These are phyloP conservation scores for Russula compacta DNA, from an alignment of 768 basidiomycete species.

Conservation along the genomic window DNA sequence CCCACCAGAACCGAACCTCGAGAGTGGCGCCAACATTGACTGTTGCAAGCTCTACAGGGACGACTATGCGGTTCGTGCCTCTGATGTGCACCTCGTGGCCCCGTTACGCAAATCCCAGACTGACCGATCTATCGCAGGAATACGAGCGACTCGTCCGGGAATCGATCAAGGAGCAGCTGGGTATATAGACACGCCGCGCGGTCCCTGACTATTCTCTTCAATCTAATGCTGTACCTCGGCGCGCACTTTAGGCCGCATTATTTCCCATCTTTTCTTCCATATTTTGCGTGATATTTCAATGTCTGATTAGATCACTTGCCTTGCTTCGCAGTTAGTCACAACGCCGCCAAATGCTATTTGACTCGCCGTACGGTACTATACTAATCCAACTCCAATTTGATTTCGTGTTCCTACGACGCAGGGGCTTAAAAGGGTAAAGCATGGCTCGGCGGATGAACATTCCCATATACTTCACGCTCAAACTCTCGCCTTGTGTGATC, in stretches of 20 bases:
- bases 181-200: slow-evolving; percentile 37
- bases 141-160: slow-evolving; percentile 82
- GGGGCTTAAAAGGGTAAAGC: slow-evolving; percentile 4
- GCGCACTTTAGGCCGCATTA: not conserved
- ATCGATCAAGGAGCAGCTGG: slow-evolving; percentile 80
- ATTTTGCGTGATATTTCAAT: not conserved
- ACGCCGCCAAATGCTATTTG: not conserved
- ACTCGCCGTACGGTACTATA: not conserved
- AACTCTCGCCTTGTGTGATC: not conserved
- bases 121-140: slow-evolving; percentile 38
- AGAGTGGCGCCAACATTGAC: slow-evolving; percentile 95
- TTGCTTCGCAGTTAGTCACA: not conserved
- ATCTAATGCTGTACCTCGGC: not conserved
- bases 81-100: too few relatives aligned
- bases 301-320: not conserved
- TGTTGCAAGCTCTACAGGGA: slow-evolving; percentile 96
- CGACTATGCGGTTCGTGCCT: slow-evolving; percentile 45
- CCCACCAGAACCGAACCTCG: slow-evolving; percentile 84
- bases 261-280: not conserved
- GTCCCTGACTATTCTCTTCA: not conserved
- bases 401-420: not conserved
- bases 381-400: not conserved
- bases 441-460: not conserved
- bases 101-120: not conserved
- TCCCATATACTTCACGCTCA: not conserved